Evolutionary conservation across 1,284 basidiomycete genomes (phyloP).

Genomic region (Malassezia yamatoensis): DNA sequence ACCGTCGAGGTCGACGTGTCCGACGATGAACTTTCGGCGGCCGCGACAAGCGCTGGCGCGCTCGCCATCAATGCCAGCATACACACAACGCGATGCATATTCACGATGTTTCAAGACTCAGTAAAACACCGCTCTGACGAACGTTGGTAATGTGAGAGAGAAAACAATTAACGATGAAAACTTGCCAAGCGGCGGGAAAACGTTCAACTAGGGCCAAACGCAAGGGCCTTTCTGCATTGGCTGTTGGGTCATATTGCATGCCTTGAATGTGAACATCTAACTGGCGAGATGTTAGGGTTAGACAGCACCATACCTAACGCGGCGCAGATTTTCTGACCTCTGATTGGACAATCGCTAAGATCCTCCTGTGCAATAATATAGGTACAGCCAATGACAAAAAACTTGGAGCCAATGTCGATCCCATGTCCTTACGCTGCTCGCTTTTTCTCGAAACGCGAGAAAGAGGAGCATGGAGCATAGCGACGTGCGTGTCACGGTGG

Average conservation of each 20-base stretch:
- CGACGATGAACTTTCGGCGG: slow-evolving; percentile 12
- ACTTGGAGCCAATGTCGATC: too few relatives aligned
- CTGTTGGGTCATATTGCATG: too few relatives aligned
- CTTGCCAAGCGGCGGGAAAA: too few relatives aligned
- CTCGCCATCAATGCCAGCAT: slow-evolving; percentile 19
- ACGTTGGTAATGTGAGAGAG: not conserved
- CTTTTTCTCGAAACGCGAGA: too few relatives aligned
- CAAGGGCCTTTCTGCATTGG: too few relatives aligned
- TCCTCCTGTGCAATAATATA: not conserved
- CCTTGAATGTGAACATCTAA: too few relatives aligned
- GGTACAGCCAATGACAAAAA: not conserved
- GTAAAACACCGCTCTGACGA: not conserved
- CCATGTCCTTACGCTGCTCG: too few relatives aligned
- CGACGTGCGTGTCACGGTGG: slow-evolving; percentile 6
- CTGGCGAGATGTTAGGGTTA: too few relatives aligned
- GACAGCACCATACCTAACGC: too few relatives aligned
- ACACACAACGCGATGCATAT: slow-evolving; percentile 15
- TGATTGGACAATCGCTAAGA: too few relatives aligned
- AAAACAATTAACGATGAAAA: not conserved
- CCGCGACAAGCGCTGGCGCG: slow-evolving; percentile 15
- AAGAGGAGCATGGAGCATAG: not conserved
- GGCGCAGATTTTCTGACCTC: too few relatives aligned
- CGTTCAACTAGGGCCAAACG: too few relatives aligned
- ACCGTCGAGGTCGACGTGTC: slow-evolving; percentile 38
- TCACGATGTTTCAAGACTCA: not conserved